Conservation (phyloP, 371 early-diverging fungal genomes). For the Mucor velutinosus region DNA sequence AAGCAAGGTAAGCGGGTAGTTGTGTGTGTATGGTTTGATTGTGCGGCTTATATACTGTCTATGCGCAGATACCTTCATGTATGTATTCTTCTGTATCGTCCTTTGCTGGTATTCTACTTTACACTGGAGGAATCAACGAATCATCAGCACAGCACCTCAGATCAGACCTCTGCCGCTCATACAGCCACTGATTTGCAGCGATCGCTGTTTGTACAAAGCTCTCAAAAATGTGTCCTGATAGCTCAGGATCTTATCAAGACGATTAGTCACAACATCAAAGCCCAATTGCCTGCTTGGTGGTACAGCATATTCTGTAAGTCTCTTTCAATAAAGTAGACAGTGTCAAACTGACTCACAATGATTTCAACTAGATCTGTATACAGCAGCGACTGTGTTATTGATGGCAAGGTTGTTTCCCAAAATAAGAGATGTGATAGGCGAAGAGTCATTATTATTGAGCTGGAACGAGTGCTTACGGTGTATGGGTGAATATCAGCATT, state of each 20-base stretch:
- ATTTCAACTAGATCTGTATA: slow-evolving; percentile 22
- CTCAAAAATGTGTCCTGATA: slow-evolving; percentile 23
- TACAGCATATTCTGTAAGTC: slow-evolving; percentile 33
- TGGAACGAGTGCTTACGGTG: slow-evolving; percentile 28
- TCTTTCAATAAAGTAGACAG: background rate
- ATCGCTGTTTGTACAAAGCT: slow-evolving; percentile 27
- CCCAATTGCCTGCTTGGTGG: slow-evolving; percentile 31
- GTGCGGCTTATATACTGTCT: background rate
- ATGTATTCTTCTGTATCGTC: slow-evolving; percentile 29
- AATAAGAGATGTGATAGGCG: slow-evolving; percentile 23
- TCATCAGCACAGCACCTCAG: background rate
- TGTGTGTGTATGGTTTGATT: background rate
- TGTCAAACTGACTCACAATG: background rate
- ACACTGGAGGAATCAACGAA: slow-evolving; percentile 23
- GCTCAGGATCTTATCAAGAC: slow-evolving; percentile 30
- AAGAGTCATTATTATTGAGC: slow-evolving; percentile 19
- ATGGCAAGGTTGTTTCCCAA: slow-evolving; percentile 33
- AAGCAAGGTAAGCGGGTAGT: slow-evolving; percentile 18
- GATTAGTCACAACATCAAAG: slow-evolving; percentile 23
- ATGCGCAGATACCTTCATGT: slow-evolving; percentile 27
- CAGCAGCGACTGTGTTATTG: slow-evolving; percentile 29
- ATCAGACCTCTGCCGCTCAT: background rate
- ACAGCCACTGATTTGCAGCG: slow-evolving; percentile 20
- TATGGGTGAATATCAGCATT: slow-evolving; percentile 22
- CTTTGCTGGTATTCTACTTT: slow-evolving; percentile 28